Conservation (phyloP, 2,329 filamentous ascomycete genomes). For the Epichloe elymi region DNA sequence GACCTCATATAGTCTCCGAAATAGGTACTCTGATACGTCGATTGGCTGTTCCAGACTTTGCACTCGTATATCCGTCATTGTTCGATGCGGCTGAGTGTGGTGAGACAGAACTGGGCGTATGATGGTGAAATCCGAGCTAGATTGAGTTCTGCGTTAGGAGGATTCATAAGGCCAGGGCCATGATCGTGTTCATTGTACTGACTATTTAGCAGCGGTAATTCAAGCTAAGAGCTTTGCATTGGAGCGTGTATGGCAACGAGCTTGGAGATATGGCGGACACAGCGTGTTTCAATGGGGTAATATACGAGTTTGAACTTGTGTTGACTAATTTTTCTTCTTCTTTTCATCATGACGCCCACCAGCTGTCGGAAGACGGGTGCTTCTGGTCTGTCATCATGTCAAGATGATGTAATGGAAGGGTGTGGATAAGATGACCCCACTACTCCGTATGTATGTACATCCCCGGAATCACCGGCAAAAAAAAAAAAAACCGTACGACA, state of each 20-base stretch:
- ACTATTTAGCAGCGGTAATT: too few species aligned
- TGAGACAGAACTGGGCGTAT: neutral
- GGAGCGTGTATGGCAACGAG: too few species aligned
- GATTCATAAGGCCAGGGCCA: neutral
- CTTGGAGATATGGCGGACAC: too few species aligned
- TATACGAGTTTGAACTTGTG: too few species aligned
- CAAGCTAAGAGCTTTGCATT: too few species aligned
- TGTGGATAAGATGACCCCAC: neutral
- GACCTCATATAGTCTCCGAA: slow-evolving; percentile 48
- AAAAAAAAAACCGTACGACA: neutral
- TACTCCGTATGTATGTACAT: too few species aligned
- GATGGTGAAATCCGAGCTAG: neutral
- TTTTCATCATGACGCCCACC: neutral
- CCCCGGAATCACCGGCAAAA: too few species aligned
- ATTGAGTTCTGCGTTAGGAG: neutral
- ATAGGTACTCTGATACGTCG: slow-evolving; percentile 56
- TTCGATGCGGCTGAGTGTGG: neutral
- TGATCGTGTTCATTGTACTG: too few species aligned
- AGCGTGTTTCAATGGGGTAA: too few species aligned
- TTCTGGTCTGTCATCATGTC: neutral
- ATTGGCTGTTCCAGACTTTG: slow-evolving; percentile 33
- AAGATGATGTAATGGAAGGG: slow-evolving; percentile 8
- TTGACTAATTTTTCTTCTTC: too few species aligned
- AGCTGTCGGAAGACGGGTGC: neutral
- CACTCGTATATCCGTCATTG: slow-evolving; percentile 26